phyloP scores from a whole-genome alignment of 495 filamentous ascomycete species.

The Neurospora sp. region DNA sequence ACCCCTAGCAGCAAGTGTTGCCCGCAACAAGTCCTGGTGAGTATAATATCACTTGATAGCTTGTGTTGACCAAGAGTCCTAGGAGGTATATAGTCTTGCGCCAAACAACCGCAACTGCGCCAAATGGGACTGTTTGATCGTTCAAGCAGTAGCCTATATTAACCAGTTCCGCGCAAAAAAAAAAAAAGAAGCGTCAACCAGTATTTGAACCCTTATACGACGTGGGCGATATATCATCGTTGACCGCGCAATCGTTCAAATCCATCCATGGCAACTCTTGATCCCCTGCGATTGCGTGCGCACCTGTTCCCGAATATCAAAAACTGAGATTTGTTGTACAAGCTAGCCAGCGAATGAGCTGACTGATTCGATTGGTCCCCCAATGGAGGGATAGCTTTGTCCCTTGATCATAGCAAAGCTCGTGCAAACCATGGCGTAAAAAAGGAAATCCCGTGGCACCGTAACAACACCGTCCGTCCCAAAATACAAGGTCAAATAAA shows the following conservation, averaged over 20 bases:
- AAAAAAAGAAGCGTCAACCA: not conserved
- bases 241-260: not conserved
- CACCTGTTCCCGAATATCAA: not conserved
- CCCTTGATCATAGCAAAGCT: slow-evolving; percentile 23
- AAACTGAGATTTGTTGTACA: not conserved
- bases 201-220: not conserved
- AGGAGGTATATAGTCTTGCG: not conserved
- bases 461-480: slow-evolving; percentile 36
- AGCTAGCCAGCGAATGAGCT: not conserved
- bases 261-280: not conserved
- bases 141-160: not conserved
- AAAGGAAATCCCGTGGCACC: slow-evolving; percentile 23
- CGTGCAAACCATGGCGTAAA: slow-evolving; percentile 22
- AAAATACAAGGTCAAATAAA: slow-evolving; percentile 31
- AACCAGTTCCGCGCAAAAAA: not conserved
- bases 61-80: not conserved
- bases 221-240: not conserved
- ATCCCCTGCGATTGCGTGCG: not conserved
- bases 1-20: not conserved
- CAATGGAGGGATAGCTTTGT: not conserved
- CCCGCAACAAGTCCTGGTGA: not conserved
- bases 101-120: not conserved
- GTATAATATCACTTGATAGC: not conserved
- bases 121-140: not conserved
- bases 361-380: not conserved